Evolutionary conservation across 441 rosid genomes (phyloP).

Genomic region (Melastoma candidum): DNA sequence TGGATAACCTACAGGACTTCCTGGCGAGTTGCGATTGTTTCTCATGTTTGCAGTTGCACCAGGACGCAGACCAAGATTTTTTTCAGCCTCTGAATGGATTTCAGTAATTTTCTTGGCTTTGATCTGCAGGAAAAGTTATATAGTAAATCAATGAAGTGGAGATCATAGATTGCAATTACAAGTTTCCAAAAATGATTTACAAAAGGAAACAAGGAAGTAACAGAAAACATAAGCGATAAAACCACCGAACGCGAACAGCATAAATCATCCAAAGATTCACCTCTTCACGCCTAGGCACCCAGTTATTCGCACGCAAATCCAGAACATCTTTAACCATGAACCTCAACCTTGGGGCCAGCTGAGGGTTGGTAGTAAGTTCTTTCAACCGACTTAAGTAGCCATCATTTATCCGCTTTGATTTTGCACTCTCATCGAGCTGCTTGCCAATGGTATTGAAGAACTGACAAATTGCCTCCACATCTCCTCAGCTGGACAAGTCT

Average conservation of each 20-base stretch:
- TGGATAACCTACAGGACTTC: slow-evolving; percentile 50
- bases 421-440: slow-evolving; percentile 68
- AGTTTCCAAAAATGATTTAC: background rate
- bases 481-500: slow-evolving; percentile 66
- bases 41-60: slow-evolving; percentile 84
- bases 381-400: slow-evolving; percentile 49
- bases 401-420: slow-evolving; percentile 61
- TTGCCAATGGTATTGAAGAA: slow-evolving; percentile 75
- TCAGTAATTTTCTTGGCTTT: slow-evolving; percentile 87
- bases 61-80: slow-evolving; percentile 77
- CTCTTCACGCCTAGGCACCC: slow-evolving; percentile 97
- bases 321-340: slow-evolving; percentile 72
- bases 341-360: slow-evolving; percentile 57
- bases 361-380: slow-evolving; percentile 52
- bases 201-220: background rate
- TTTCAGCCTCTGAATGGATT: slow-evolving; percentile 89
- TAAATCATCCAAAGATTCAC: slow-evolving; percentile 18
- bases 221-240: background rate
- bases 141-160: slow-evolving; percentile 3
- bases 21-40: slow-evolving; percentile 37
- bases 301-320: slow-evolving; percentile 62
- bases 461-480: slow-evolving; percentile 84
- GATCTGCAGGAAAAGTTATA: slow-evolving; percentile 33
- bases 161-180: background rate
- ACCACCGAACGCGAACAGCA: background rate